A percentile compares a stretch with the other conserved stretches of the same genome.
Conservation (phyloP, 2,329 filamentous ascomycete genomes). For the Cryoendolithus antarcticus region DNA sequence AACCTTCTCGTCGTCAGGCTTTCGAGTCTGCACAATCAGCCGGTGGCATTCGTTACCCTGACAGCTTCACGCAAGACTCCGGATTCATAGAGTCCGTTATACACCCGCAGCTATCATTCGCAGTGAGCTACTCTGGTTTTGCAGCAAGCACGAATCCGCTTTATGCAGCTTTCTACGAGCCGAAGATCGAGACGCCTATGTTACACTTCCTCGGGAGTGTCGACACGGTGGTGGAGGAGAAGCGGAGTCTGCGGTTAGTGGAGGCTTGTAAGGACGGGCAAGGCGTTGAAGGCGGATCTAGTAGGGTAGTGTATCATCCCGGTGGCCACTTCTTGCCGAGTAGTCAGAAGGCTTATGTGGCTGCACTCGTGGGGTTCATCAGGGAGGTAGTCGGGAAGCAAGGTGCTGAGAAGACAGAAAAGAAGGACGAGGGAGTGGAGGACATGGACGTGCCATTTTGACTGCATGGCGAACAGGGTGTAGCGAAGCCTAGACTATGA, state of each 20-base stretch:
- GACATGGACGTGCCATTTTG: constrained; percentile 60
- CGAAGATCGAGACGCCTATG: constrained; percentile 61
- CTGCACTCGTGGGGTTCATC: constrained; percentile 63
- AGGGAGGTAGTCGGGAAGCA: constrained; percentile 33
- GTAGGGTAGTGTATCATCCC: constrained; percentile 56
- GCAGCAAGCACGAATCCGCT: constrained; percentile 47
- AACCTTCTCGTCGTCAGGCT: constrained; percentile 37
- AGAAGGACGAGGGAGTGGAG: constrained; percentile 45
- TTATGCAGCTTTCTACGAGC: constrained; percentile 61
- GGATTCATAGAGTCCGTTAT: constrained; percentile 24
- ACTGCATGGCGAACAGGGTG: constrained; percentile 5
- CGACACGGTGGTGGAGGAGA: constrained; percentile 80
- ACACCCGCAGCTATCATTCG: constrained; percentile 54
- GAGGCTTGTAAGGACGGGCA: constrained; percentile 44
- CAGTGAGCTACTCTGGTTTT: constrained; percentile 68
- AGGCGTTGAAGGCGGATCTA: constrained; percentile 24
- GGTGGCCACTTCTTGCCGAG: constrained; percentile 82
- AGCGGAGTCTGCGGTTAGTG: constrained; percentile 52
- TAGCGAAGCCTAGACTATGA: too few relatives aligned
- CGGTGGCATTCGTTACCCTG: constrained; percentile 41
- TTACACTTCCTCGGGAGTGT: constrained; percentile 73
- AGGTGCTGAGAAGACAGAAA: constrained; percentile 20
- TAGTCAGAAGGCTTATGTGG: constrained; percentile 65
- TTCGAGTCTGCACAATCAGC: constrained; percentile 32
- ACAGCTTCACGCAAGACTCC: constrained; percentile 31